Base-by-base conservation (phyloP, 768 basidiomycete species). In the Chalciporus pseudorubinellus region DNA sequence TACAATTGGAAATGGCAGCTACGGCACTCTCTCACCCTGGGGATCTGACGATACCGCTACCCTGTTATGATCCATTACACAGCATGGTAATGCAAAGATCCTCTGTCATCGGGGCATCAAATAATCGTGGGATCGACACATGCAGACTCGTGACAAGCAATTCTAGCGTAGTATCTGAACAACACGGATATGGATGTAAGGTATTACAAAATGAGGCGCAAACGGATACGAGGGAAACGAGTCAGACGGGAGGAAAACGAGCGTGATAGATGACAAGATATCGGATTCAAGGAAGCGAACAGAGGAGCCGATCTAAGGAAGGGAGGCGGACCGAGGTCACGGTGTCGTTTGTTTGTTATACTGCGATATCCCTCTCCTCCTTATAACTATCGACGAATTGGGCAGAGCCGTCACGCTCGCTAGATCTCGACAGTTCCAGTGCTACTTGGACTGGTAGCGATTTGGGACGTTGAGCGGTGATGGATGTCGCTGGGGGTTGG, bases 361-460 rank as follows among this genome's bases (percentile, higher is more conserved):
- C 46, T 3, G 41, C 29, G 13, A 6, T 14, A 19, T 7, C 31
- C 34, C 54, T 54, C 18, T 12, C 44, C 6, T 56, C 53, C 21
- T 56, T 57, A n/a, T n/a, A n/a, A n/a, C n/a, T n/a, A 10, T 60
- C 51, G 6, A 1, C 20, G 48, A 47, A 51, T 21, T 45, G 55
- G 16, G 24, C 2, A 3, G 57, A 51, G 13, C n/a, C 12, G 8
- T 55, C 53, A 1, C 8, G 34, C 11, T 55, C 61, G 7, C 10
- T 22, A 5, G 48, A 51, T 39, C 38, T 46, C 10, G 44, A 8
- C 18, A 19, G 20, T 31, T 54, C 50, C 26, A 67, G 39, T 6
- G 53, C n/a, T n/a, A 67, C 39, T 41, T 63, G 57, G 31, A 59
- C 43, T 28, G 50, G 54, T 42, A 54, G 39, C 21, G 8, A 24